A percentile compares a stretch with the other conserved stretches of the same genome.
Evolutionary conservation across 805 yeast genomes (phyloP).

Genomic region (Ogataea ganodermae): DNA sequence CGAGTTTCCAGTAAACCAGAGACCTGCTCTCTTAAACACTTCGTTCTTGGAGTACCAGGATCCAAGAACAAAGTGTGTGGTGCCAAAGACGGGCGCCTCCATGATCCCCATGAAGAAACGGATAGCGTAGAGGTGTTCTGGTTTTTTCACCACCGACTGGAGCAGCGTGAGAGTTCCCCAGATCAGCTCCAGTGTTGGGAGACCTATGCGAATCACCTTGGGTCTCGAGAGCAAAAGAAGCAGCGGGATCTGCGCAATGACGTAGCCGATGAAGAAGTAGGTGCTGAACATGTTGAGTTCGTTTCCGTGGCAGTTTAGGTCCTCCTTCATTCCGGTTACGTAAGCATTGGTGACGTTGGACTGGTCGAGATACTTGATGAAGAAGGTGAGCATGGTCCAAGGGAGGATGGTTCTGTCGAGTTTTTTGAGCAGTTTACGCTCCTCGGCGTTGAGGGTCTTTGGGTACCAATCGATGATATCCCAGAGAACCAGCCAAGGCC

Average conservation of each 20-base stretch:
- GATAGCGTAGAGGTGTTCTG: conserved; percentile 52
- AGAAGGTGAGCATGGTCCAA: conserved; percentile 5
- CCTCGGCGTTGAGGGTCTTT: conserved; percentile 2
- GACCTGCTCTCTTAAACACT: conserved; percentile 7
- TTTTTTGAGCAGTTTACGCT: conserved; percentile 15
- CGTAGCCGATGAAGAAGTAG: conserved; percentile 46
- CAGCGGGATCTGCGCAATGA: conserved; percentile 57
- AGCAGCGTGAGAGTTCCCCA: conserved; percentile 4
- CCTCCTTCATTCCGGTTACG: conserved; percentile 66
- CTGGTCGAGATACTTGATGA: conserved; percentile 55
- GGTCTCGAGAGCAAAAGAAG: conserved; percentile 4
- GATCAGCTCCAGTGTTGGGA: conserved; percentile 2
- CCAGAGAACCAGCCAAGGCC: conserved; percentile 5
- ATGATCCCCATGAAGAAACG: conserved; percentile 62
- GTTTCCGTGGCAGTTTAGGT: conserved; percentile 23
- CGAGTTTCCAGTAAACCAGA: conserved; percentile 4
- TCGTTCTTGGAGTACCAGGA: conserved; percentile 9
- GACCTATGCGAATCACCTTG: not conserved
- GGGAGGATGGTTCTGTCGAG: conserved; percentile 6
- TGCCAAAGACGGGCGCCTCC: conserved; percentile 34
- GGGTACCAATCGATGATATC: conserved; percentile 7
- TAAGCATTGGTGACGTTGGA: conserved; percentile 58
- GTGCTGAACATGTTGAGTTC: conserved; percentile 27
- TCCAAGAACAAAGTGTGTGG: conserved; percentile 4
- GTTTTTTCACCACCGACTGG: conserved; percentile 33